Base-by-base conservation (phyloP, 306 rosid species). In the Prosopis cineraria region DNA sequence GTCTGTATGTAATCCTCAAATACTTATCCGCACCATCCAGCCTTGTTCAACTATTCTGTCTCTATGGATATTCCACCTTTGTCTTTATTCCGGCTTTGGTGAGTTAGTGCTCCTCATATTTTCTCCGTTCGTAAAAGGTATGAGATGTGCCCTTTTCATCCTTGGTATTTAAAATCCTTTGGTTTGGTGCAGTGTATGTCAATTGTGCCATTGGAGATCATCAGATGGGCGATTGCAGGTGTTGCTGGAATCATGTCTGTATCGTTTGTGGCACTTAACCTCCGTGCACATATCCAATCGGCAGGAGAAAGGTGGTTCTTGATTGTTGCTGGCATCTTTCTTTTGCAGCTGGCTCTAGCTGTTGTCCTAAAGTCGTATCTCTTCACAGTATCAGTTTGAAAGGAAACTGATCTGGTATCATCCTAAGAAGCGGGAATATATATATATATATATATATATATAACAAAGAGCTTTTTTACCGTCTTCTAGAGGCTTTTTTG, bases 61-160 rank as follows among this genome's bases (percentile, higher is more conserved):
- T 95, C 70, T 95, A 92, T 80, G 98, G 98, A 56, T 95, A 95
- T 90, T 95, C 98, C 62, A 81, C 89, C 10, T 92, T 92, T 82
- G 89, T 92, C 84, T 91, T 95, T 70, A 95, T 95, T 82, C 98
- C 98, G 27, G 98, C 97, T 17, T 53, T 95, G 97, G 98, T 92
- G 80, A 72, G 97, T 82, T 79, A 7, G 11, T 71, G 36, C 43
- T 74, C 72, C 63, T 88, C 58, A 16, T 1, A 19, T 76, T 27
- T 85, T 69, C 70, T 70, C 10, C 63, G 29, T 64, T 56, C 37
- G 27, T 20, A 53, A 10, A 31, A 77, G 63, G 17, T 1, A 20
- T 29, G 41, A 36, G 64, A 11, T 62, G 68, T 60, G 77, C 36
- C 65, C 39, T 55, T 68, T 39, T 47, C 40, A 50, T 33, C 44